Base-by-base conservation (phyloP, 768 basidiomycete species). In the Harrya chromipes region DNA sequence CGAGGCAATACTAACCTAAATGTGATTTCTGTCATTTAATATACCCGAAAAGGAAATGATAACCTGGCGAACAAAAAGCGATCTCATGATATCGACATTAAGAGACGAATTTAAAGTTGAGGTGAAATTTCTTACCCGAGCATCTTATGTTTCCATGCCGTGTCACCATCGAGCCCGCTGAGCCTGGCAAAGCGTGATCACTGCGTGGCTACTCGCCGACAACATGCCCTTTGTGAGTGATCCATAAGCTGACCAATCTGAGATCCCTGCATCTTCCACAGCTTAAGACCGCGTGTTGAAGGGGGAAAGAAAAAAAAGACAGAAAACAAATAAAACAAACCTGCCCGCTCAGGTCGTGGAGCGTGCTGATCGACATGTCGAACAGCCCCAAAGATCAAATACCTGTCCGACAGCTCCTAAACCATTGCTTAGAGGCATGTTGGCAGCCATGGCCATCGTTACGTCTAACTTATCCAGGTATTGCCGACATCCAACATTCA, bases 321-420 rank as follows among this genome's bases (percentile, higher is more conserved):
- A 47, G 6, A 42, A 49, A 46, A 52, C 47, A 52, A 54, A 43
- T 21, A 43, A 51, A 17, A 60, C 52, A 37, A 45, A 61, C 48
- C 57, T 56, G 53, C 35, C 52, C 53, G 46, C 42, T 53, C 50
- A 48, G 57, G 52, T 59, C 55, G 36, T 58, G 54, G 56, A 56
- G 57, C 56, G 45, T 60, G 61, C 54, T 63, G 62, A 67, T 69
- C 67, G 67, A 69, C 67, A 50, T 54, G 63, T 54, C 58, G 55
- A 50, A 68, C 59, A 68, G 61, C 55, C 52, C 60, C 50, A 4
- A 43, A 61, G 47, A 62, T 62, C 59, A 57, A 59, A 60, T 56
- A 31, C 45, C 55, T 52, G 59, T 60, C 56, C 45, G 57, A 46
- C 60, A 34, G 45, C 63, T 53, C 62, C 55, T 56, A 49, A 54